Conservation (phyloP, 179 eudicot genomes). For the Spergularia azorica region DNA sequence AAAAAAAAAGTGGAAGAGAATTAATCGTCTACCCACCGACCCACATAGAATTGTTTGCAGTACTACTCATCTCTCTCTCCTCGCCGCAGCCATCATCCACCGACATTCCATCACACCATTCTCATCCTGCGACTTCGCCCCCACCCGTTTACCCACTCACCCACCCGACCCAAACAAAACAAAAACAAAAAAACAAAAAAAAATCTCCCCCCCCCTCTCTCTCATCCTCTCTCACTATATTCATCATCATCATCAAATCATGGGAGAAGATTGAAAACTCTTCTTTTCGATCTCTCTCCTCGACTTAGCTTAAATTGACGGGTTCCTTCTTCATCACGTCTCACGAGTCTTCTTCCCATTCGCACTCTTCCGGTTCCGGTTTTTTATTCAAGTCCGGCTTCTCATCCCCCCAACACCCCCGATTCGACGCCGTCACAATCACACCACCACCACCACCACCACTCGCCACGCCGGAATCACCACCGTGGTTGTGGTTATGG, state of each 20-base stretch:
- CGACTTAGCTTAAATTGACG: no score
- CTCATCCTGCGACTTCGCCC: not conserved
- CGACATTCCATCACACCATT: conserved; percentile 20
- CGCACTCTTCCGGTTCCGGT: conserved; percentile 68
- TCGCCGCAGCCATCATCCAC: conserved; percentile 27
- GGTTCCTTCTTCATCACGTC: no score
- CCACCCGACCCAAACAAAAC: no score
- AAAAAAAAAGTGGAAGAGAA: conserved; percentile 7
- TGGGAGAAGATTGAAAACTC: conserved; percentile 11
- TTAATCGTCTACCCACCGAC: conserved; percentile 3
- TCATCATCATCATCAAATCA: not conserved
- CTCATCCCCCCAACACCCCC: conserved; percentile 48
- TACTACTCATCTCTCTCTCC: not conserved
- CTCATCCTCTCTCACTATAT: not conserved
- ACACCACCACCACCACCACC: not conserved
- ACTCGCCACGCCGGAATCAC: no score
- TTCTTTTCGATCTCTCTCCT: conserved; percentile 5
- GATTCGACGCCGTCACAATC: not conserved
- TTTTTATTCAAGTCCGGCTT: conserved; percentile 73
- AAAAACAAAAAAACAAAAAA: no score
- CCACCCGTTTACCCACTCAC: not conserved
- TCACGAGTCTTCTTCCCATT: conserved; percentile 31
- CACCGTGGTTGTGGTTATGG: not conserved
- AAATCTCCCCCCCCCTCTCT: no score
- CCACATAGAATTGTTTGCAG: conserved; percentile 6